Percentiles rank a stretch among this genome's conserved stretches.
Evolutionary conservation across 202 grass and related monocot genomes (phyloP).

Genomic region (Setaria viridis): DNA sequence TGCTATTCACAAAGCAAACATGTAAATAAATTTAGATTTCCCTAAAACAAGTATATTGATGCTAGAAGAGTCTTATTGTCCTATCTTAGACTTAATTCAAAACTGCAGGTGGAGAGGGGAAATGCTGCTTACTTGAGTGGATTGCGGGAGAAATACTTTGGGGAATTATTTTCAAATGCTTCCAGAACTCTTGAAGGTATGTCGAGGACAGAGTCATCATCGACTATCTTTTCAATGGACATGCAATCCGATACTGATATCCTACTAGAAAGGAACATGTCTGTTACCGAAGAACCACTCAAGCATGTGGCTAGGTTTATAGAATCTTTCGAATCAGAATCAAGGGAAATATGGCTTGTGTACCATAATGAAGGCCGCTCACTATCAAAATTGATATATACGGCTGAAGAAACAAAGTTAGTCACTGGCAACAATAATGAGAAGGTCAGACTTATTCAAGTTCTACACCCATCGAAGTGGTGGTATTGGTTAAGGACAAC

Average conservation of each 20-base stretch:
- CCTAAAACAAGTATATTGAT: conserved; percentile 24
- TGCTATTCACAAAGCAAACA: conserved; percentile 23
- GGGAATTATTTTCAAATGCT: conserved; percentile 92
- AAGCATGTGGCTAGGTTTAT: conserved; percentile 95
- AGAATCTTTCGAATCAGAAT: conserved; percentile 97
- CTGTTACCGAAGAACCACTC: conserved; percentile 65
- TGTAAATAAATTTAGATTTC: conserved; percentile 23
- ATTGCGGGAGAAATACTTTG: conserved; percentile 95
- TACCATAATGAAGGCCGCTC: conserved; percentile 91
- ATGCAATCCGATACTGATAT: conserved; percentile 42
- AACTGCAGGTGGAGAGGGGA: conserved; percentile 92
- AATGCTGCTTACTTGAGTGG: conserved; percentile 90
- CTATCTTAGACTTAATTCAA: conserved; percentile 30
- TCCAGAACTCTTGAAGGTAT: conserved; percentile 69
- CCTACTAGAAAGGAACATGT: conserved; percentile 52
- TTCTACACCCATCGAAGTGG: conserved; percentile 87
- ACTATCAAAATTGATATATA: conserved; percentile 92
- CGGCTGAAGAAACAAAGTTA: conserved; percentile 85
- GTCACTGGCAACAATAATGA: conserved; percentile 66
- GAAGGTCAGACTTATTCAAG: conserved; percentile 68
- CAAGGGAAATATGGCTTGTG: conserved; percentile 93
- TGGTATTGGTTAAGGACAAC: conserved; percentile 96
- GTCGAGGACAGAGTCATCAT: conserved; percentile 49
- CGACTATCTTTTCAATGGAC: conserved; percentile 42
- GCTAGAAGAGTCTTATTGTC: conserved; percentile 22